phyloP scores from a whole-genome alignment of 2,329 filamentous ascomycete genomes.

The Didymella keratinophila region DNA sequence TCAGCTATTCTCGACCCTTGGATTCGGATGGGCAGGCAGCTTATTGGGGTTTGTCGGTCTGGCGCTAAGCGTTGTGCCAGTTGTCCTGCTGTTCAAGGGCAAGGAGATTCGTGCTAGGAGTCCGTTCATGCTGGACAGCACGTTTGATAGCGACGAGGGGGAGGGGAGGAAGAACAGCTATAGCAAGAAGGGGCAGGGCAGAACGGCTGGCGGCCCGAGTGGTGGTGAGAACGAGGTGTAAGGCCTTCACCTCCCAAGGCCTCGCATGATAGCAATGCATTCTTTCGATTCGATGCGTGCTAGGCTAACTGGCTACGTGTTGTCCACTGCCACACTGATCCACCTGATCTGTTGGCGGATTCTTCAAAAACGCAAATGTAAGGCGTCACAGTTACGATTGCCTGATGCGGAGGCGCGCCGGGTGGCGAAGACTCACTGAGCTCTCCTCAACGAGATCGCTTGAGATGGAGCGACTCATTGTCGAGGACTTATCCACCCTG shows the following conservation, averaged over 20 bases:
- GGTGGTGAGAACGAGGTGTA: constrained; percentile 2
- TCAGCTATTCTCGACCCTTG: constrained; percentile 51
- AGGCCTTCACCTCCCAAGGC: neutral
- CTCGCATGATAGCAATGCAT: neutral
- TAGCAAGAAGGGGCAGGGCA: neutral
- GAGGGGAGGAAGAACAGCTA: constrained; percentile 9
- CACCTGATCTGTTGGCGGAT: neutral
- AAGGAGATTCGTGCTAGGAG: constrained; percentile 48
- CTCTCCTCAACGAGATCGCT: neutral
- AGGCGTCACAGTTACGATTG: neutral
- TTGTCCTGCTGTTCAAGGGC: constrained; percentile 54
- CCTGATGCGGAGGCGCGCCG: neutral
- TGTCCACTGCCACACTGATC: neutral
- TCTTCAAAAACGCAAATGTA: neutral
- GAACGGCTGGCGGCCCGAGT: neutral
- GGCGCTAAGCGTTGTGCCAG: constrained; percentile 51
- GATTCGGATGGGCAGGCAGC: constrained; percentile 55
- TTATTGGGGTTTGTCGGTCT: constrained; percentile 55
- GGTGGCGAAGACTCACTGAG: neutral
- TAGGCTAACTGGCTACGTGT: neutral
- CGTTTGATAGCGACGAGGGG: constrained; percentile 29
- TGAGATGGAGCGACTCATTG: neutral
- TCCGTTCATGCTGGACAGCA: constrained; percentile 48
- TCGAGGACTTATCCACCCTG: neutral
- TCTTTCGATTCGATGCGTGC: neutral